Conservation (phyloP, 768 basidiomycete species). For the Xanthoconium purpureum region DNA sequence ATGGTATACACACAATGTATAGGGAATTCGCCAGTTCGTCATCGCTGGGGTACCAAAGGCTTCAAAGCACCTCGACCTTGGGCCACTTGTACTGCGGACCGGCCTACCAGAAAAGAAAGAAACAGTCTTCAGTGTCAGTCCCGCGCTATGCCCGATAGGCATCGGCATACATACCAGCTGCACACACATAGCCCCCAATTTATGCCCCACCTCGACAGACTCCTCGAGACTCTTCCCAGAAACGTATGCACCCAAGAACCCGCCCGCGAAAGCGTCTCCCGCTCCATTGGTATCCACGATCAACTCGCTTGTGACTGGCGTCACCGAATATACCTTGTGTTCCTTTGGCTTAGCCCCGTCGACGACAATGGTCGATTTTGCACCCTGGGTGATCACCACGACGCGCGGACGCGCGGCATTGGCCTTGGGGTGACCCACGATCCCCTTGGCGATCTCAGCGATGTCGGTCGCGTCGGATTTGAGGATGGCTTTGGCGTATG, state of each 20-base stretch:
- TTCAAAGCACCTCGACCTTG: conserved; percentile 45
- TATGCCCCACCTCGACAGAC: conserved; percentile 81
- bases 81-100: conserved; percentile 58
- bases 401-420: conserved; percentile 77
- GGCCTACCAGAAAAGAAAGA: conserved; percentile 36
- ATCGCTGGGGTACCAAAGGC: no score
- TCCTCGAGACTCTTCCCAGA: conserved; percentile 76
- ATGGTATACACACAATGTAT: no score
- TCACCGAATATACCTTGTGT: conserved; percentile 58
- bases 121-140: not conserved
- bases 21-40: no score
- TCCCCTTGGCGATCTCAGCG: conserved; percentile 61
- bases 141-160: not conserved
- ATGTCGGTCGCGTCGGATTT: conserved; percentile 65
- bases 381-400: conserved; percentile 90
- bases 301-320: conserved; percentile 50
- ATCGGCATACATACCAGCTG: conserved; percentile 54
- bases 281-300: conserved; percentile 99
- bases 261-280: conserved; percentile 96
- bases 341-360: conserved; percentile 45
- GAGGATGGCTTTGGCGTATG: conserved; percentile 78
- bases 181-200: conserved; percentile 81
- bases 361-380: conserved; percentile 75
- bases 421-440: conserved; percentile 72
- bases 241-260: conserved; percentile 84